These are phyloP conservation scores for Coniella vitis DNA, from an alignment of 2,329 filamentous ascomycete genomes.

Conservation along the genomic window DNA sequence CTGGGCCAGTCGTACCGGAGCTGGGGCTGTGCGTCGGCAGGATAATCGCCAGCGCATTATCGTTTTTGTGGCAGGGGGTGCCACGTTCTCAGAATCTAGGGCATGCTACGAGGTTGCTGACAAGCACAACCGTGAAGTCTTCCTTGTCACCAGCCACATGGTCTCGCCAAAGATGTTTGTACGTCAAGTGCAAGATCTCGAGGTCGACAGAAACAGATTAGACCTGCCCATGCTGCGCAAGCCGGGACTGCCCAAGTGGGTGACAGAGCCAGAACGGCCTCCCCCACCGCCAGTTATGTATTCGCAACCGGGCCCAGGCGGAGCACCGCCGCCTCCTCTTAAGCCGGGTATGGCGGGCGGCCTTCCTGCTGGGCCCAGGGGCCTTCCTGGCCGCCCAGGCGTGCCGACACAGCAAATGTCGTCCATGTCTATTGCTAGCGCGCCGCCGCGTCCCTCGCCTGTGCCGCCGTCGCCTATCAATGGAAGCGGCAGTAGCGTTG, in stretches of 20 bases:
- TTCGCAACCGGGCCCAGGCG: conserved; percentile 1
- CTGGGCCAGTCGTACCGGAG: conserved; percentile 64
- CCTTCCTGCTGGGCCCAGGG: conserved; percentile 21
- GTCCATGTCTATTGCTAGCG: conserved; percentile 42
- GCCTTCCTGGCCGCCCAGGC: conserved; percentile 29
- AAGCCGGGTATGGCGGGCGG: conserved; percentile 20
- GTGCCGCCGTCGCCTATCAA: conserved; percentile 21
- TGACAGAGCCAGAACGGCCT: conserved; percentile 68
- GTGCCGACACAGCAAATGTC: conserved; percentile 51
- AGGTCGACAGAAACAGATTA: conserved; percentile 65
- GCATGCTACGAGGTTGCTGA: conserved; percentile 82
- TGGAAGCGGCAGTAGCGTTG: conserved; percentile 22
- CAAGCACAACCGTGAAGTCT: conserved; percentile 70
- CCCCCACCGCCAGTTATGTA: conserved; percentile 38
- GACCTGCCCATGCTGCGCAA: conserved; percentile 73
- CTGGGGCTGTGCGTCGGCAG: conserved; percentile 56
- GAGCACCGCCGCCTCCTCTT: conserved; percentile 25
- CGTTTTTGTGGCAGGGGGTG: conserved; percentile 91
- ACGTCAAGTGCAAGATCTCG: conserved; percentile 74
- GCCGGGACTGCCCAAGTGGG: conserved; percentile 74
- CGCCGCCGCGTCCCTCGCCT: conserved; percentile 21
- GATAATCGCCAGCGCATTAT: conserved; percentile 89
- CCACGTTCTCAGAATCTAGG: conserved; percentile 85
- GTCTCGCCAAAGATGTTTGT: conserved; percentile 77
- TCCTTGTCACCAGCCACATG: conserved; percentile 89